Conservation (phyloP, 352 stramenopile species). For the Paralagenidium karlingii region DNA sequence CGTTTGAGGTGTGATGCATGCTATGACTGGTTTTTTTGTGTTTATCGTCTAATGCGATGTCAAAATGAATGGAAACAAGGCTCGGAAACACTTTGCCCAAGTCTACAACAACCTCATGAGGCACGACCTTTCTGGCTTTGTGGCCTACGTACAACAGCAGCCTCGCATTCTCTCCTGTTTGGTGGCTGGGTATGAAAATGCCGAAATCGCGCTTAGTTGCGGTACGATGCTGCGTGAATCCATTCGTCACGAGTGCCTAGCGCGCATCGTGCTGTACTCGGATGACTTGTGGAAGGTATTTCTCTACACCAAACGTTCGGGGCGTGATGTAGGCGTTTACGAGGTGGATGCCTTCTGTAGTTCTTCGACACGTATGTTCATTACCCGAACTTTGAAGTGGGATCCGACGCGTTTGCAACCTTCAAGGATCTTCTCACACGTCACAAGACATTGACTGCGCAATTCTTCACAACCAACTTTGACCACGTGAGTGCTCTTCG, state of each 20-base stretch:
- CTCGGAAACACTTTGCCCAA: slow-evolving; percentile 74
- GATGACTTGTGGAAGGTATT: slow-evolving; percentile 64
- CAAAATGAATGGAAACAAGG: slow-evolving; percentile 5
- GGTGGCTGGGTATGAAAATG: slow-evolving; percentile 72
- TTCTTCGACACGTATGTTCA: slow-evolving; percentile 88
- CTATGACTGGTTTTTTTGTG: not conserved
- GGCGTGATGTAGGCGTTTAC: not conserved
- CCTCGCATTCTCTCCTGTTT: slow-evolving; percentile 64
- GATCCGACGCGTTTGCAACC: slow-evolving; percentile 84
- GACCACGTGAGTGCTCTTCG: slow-evolving; percentile 22
- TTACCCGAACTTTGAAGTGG: slow-evolving; percentile 87
- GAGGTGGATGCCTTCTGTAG: slow-evolving; percentile 1
- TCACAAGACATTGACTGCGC: slow-evolving; percentile 72
- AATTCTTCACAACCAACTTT: slow-evolving; percentile 79
- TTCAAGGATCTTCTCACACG: slow-evolving; percentile 83
- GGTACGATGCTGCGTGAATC: slow-evolving; percentile 85
- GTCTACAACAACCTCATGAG: slow-evolving; percentile 87
- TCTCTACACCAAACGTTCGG: not conserved
- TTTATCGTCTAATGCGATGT: not conserved
- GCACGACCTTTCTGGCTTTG: slow-evolving; percentile 71
- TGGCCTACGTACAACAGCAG: slow-evolving; percentile 63
- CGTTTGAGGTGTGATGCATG: slow-evolving; percentile 76
- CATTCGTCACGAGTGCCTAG: slow-evolving; percentile 70
- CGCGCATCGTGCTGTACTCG: slow-evolving; percentile 63
- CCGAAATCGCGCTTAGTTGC: slow-evolving; percentile 82